Evolutionary conservation across 2,329 filamentous ascomycete genomes (phyloP), one percentile per base, ranked within the genome.

Genomic region (Neonectria ditissima): DNA sequence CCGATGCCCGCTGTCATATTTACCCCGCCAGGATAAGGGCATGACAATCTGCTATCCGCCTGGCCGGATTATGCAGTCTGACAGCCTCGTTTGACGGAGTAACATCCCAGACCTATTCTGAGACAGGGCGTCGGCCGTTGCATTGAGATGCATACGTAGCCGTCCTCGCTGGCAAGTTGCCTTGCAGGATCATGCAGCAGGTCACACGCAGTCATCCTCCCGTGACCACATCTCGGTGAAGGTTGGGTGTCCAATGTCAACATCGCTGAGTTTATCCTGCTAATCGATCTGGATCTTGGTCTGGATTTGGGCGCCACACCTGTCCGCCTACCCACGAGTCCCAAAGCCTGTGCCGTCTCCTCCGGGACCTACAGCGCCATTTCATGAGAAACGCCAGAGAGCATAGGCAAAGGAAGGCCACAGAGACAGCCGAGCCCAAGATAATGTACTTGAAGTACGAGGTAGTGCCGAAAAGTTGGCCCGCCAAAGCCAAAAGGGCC

Each of bases 121-220:
- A 47, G 44, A 28, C 11, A 50, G 28, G 18, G 14, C 10, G 56
- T 48, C 13, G 7, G 32, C 2, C 14, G 32, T n/a, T 44, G 56
- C 56, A 53, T 59, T n/a, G 45, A 53, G 56, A 18, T 54, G 56
- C 56, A 59, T 43, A n/a, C 30, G 50, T 50, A 50, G 56, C 28
- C 18, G 14, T 34, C 39, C 5, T 37, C 41, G 48, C 48, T 59
- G 16, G 56, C 56, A 6, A 18, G 28, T 59, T 44, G 56, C 48
- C 50, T 59, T 24, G 5, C 20, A 44, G 34, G 14, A 37, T 39
- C 39, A 59, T 54, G 48, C 56, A 59, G 13, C 30, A 41, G 56
- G 56, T 59, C 56, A 53, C 56, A 39, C 43, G 50, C 11, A 2
- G 55, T 26, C 18, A 44, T n/a, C 30, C 26, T 47, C 56, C 34